Percentiles rank a stretch among this genome's conserved stretches.
Conservation (phyloP, 1,139 yeast species). For the Debaryomyces sp. region DNA sequence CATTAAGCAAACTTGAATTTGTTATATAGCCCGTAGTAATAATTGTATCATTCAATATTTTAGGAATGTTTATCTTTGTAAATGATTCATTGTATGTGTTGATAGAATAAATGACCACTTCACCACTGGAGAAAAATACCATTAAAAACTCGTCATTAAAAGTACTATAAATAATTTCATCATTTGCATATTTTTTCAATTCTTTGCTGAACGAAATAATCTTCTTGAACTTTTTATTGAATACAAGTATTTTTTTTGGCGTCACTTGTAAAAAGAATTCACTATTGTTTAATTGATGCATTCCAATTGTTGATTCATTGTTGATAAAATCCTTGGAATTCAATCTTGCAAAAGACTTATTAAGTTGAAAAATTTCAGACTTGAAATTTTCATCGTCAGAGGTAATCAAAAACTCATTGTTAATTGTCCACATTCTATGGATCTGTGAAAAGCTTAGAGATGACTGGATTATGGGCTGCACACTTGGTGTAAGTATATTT, state of each 20-base stretch:
- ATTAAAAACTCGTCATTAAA: constrained; percentile 54
- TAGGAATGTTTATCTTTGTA: constrained; percentile 48
- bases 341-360: constrained; percentile 65
- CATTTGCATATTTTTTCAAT: constrained; percentile 31
- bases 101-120: constrained; percentile 49
- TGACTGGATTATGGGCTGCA: constrained; percentile 66
- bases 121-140: constrained; percentile 59
- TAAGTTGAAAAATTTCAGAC: constrained; percentile 74
- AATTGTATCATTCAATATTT: constrained; percentile 57
- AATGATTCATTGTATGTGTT: constrained; percentile 44
- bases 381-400: constrained; percentile 67
- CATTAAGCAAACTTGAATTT: constrained; percentile 43
- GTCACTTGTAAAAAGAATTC: constrained; percentile 75
- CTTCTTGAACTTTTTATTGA: constrained; percentile 61
- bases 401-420: constrained; percentile 63
- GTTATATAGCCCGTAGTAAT: constrained; percentile 72
- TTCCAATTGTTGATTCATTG: constrained; percentile 65
- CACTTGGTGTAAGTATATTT: constrained; percentile 62
- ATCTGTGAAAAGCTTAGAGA: constrained; percentile 77
- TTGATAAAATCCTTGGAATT: constrained; percentile 66
- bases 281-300: constrained; percentile 62
- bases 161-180: constrained; percentile 55
- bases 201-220: constrained; percentile 38
- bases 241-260: constrained; percentile 63
- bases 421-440: constrained; percentile 73